phyloP scores from a whole-genome alignment of 192 early-diverging fungal genomes.

The Chytriomyces confervae region DNA sequence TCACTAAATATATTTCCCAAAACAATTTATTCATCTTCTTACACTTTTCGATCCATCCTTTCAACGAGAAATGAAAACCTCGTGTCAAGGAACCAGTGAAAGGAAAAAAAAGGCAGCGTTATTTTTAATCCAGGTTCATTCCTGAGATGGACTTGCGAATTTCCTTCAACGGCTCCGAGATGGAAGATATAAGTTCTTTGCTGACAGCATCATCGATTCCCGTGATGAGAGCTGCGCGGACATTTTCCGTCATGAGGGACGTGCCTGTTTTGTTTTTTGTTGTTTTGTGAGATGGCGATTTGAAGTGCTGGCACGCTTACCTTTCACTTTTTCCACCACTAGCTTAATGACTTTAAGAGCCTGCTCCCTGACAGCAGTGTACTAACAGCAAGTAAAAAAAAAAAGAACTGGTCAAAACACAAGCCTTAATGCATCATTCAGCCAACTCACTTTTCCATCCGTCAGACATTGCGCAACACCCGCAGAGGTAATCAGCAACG shows the following conservation, averaged over 20 bases:
- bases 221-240: constrained; percentile 7
- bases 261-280: constrained; percentile 18
- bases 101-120: neutral
- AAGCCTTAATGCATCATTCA: neutral
- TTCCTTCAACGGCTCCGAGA: constrained; percentile 38
- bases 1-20: too few relatives aligned
- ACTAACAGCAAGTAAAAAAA: constrained; percentile 23
- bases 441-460: constrained; percentile 42
- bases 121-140: constrained; percentile 36
- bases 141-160: constrained; percentile 33
- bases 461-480: constrained; percentile 18
- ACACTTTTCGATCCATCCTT: too few relatives aligned
- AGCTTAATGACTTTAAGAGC: constrained; percentile 29
- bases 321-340: constrained; percentile 27
- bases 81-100: too few relatives aligned
- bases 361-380: constrained; percentile 47
- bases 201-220: constrained; percentile 28
- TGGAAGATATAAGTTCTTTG: constrained; percentile 28
- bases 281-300: neutral
- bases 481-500: constrained; percentile 16
- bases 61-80: too few relatives aligned
- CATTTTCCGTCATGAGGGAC: constrained; percentile 10
- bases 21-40: too few relatives aligned
- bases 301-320: neutral
- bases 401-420: neutral